phyloP scores from a whole-genome alignment of 148 eudicot species.

The Rhododendron mucronatum region DNA sequence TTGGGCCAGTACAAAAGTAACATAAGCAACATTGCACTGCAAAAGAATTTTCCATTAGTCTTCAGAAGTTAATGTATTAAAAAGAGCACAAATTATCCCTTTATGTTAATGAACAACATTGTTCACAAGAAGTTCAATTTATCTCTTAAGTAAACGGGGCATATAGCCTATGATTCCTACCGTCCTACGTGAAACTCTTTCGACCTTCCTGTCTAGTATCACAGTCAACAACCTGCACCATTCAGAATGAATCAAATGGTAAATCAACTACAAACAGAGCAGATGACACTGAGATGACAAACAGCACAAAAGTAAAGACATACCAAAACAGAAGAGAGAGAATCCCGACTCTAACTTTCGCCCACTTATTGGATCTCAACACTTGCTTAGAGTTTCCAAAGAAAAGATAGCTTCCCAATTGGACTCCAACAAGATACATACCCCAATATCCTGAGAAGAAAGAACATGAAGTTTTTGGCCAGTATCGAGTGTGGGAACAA shows the following conservation, averaged over 20 bases:
- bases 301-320: not conserved
- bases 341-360: slow-evolving; percentile 47
- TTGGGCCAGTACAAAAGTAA: slow-evolving; percentile 64
- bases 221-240: slow-evolving; percentile 62
- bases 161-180: slow-evolving; percentile 27
- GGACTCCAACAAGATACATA: slow-evolving; percentile 85
- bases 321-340: slow-evolving; percentile 65
- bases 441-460: slow-evolving; percentile 81
- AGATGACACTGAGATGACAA: slow-evolving; percentile 4
- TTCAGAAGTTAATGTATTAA: not conserved
- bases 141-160: not conserved
- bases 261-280: slow-evolving; percentile 2
- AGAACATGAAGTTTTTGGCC: slow-evolving; percentile 7
- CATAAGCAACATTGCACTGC: slow-evolving; percentile 93
- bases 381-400: slow-evolving; percentile 43
- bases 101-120: not conserved
- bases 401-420: slow-evolving; percentile 70
- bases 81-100: not conserved
- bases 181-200: slow-evolving; percentile 86
- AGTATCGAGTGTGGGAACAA: not conserved
- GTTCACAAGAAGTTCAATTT: not conserved
- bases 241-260: not conserved
- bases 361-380: slow-evolving; percentile 34
- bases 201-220: slow-evolving; percentile 59
- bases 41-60: slow-evolving; percentile 17